Evolutionary conservation across 371 early-diverging fungal genomes (phyloP).

Genomic region (Haplosporangium sp.): DNA sequence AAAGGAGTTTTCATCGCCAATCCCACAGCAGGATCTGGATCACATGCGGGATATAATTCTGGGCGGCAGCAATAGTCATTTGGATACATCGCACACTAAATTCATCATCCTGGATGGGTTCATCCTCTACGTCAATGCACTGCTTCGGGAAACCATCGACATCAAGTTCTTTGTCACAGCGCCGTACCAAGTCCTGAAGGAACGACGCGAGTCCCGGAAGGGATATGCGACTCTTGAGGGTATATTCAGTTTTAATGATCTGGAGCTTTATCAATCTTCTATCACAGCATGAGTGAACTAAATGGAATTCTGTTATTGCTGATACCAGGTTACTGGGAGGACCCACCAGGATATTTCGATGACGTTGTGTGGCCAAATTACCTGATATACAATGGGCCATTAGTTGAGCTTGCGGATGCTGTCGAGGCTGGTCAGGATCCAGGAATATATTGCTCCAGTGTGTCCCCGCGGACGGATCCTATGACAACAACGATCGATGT

Average conservation of each 20-base stretch:
- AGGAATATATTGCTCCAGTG: constrained; percentile 9
- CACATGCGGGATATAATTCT: constrained; percentile 7
- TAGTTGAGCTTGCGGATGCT: constrained; percentile 33
- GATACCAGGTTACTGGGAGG: constrained; percentile 75
- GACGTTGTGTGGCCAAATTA: constrained; percentile 87
- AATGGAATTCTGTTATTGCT: not conserved
- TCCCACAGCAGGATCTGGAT: constrained; percentile 25
- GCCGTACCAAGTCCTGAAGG: constrained; percentile 67
- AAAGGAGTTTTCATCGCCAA: constrained; percentile 17
- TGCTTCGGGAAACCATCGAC: constrained; percentile 64
- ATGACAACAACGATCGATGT: constrained; percentile 38
- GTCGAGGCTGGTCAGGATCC: constrained; percentile 9
- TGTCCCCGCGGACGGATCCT: constrained; percentile 1
- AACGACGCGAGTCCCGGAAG: constrained; percentile 73
- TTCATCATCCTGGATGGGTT: constrained; percentile 88
- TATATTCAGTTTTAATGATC: constrained; percentile 21
- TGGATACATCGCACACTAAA: not conserved
- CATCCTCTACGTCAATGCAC: constrained; percentile 68
- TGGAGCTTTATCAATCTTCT: not conserved
- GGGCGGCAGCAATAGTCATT: constrained; percentile 3
- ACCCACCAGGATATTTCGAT: constrained; percentile 91
- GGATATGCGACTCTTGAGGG: constrained; percentile 85
- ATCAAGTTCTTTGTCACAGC: constrained; percentile 73
- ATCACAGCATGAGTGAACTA: not conserved
- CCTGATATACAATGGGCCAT: constrained; percentile 60